phyloP scores from a whole-genome alignment of 352 stramenopile species.

The Pythium utonaiense region DNA sequence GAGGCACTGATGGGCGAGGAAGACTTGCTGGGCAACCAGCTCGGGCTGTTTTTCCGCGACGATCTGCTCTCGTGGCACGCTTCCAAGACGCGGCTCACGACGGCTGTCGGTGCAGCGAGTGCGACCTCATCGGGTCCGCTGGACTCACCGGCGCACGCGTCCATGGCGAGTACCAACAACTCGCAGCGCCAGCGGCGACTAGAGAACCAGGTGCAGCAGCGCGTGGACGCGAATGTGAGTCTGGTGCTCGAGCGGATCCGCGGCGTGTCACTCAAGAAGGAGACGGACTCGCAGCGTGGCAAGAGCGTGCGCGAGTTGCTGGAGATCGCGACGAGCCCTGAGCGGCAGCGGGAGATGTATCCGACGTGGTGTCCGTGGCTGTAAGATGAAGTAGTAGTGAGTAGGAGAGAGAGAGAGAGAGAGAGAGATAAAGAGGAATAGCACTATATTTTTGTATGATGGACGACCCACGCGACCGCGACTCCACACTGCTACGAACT shows the following conservation, averaged over 20 bases:
- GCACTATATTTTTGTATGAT: background rate
- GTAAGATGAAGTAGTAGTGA: constrained; percentile 26
- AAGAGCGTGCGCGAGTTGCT: constrained; percentile 80
- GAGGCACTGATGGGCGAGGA: constrained; percentile 83
- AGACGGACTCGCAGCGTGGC: constrained; percentile 53
- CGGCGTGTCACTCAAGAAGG: constrained; percentile 75
- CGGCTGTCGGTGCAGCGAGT: constrained; percentile 13
- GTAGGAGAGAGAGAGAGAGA: no score
- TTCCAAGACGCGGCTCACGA: constrained; percentile 71
- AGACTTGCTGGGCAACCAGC: constrained; percentile 81
- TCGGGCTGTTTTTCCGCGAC: constrained; percentile 88
- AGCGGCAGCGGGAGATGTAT: constrained; percentile 83
- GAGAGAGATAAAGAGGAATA: no score
- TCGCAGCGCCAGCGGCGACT: constrained; percentile 48
- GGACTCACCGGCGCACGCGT: constrained; percentile 18
- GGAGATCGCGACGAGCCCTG: constrained; percentile 75
- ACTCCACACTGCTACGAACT: background rate
- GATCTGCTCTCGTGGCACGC: constrained; percentile 86
- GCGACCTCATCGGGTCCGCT: constrained; percentile 19
- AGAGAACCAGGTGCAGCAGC: constrained; percentile 78
- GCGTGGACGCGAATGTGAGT: constrained; percentile 83
- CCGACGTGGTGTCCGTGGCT: constrained; percentile 87
- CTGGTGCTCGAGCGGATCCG: constrained; percentile 78
- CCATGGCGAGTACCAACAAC: constrained; percentile 8
- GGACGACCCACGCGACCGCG: background rate